Evolutionary conservation across 2,329 filamentous ascomycete species (phyloP).

Genomic region (Hypoxylon sp.): DNA sequence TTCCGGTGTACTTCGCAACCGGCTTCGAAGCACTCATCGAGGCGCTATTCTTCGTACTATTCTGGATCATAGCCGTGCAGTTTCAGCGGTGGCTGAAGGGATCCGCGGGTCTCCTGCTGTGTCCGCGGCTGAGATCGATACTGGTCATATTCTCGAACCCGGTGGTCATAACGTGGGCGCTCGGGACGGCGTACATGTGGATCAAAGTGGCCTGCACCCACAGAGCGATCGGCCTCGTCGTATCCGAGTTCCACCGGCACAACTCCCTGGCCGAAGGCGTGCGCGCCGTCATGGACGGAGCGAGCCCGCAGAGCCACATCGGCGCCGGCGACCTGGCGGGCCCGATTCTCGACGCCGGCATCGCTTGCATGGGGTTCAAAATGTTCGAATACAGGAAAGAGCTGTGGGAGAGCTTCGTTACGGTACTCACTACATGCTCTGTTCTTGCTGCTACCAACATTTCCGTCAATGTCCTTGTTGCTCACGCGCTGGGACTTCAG

Average conservation of each 20-base stretch:
- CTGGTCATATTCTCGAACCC: conserved; percentile 48
- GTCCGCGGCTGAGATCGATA: conserved; percentile 32
- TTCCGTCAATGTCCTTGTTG: conserved; percentile 48
- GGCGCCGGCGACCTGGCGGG: conserved; percentile 49
- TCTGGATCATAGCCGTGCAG: conserved; percentile 48
- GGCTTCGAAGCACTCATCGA: conserved; percentile 48
- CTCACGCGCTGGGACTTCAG: conserved; percentile 43
- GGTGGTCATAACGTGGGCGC: conserved; percentile 44
- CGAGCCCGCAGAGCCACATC: conserved; percentile 37
- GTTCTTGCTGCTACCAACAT: conserved; percentile 43
- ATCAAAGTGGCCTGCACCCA: conserved; percentile 43
- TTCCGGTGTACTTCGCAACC: conserved; percentile 45
- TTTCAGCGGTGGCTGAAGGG: conserved; percentile 45
- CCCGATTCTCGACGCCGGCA: conserved; percentile 49
- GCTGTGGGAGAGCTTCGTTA: conserved; percentile 45
- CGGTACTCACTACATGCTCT: conserved; percentile 47
- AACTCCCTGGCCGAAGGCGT: conserved; percentile 44
- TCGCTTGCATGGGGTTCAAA: conserved; percentile 50
- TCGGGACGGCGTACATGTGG: conserved; percentile 50
- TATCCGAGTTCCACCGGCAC: conserved; percentile 45
- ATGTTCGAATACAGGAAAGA: conserved; percentile 52
- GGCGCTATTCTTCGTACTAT: conserved; percentile 43
- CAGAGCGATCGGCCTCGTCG: conserved; percentile 36
- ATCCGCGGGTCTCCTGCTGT: conserved; percentile 34
- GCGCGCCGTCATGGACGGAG: conserved; percentile 29